phyloP scores from a whole-genome alignment of 805 yeast species.

The Yamadazyma laniorum region DNA sequence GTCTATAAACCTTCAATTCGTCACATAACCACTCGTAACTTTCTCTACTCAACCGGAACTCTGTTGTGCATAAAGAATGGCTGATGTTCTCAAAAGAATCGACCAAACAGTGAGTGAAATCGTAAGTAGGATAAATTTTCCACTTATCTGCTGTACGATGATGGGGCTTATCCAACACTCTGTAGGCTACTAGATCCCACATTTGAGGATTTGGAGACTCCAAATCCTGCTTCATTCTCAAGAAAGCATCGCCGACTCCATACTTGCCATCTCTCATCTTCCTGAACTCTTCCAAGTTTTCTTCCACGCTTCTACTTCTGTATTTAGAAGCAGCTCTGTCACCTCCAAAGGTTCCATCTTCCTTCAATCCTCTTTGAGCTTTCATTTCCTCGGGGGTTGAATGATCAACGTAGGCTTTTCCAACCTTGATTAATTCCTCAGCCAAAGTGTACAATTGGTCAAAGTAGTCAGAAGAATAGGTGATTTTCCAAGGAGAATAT shows the following conservation, averaged over 20 bases:
- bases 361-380: conserved; percentile 83
- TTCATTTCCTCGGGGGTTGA: conserved; percentile 91
- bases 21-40: conserved; percentile 99
- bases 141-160: conserved; percentile 96
- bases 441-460: conserved; percentile 87
- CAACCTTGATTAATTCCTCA: conserved; percentile 68
- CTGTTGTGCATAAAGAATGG: conserved; percentile 95
- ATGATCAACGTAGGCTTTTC: conserved; percentile 87
- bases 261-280: conserved; percentile 89
- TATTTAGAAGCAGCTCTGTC: conserved; percentile 81
- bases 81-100: conserved; percentile 96
- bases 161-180: conserved; percentile 89
- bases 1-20: conserved; percentile 89
- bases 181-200: conserved; percentile 99
- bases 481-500: conserved; percentile 87
- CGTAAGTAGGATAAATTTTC: conserved; percentile 98
- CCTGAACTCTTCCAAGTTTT: conserved; percentile 76
- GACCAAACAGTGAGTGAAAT: conserved; percentile 97
- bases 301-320: conserved; percentile 69
- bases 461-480: conserved; percentile 95
- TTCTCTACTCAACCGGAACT: conserved; percentile 87
- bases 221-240: conserved; percentile 96
- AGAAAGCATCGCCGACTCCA: conserved; percentile 86
- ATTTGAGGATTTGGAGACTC: conserved; percentile 92
- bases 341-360: conserved; percentile 93